Conservation (phyloP, 805 yeast species). For the Wickerhamomyces xylosicus region DNA sequence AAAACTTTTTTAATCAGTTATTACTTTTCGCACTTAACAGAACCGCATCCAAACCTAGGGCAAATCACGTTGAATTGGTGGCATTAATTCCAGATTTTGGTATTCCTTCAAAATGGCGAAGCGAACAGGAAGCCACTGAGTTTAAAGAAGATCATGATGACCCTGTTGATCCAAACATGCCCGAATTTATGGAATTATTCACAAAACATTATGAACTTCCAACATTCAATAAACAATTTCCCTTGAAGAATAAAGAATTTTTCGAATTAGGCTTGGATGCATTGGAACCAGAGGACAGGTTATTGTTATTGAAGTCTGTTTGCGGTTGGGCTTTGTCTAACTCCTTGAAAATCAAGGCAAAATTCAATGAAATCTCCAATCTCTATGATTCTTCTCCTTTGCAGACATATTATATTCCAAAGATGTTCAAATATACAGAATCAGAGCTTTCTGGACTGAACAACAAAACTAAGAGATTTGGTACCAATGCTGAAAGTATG, state of each 20-base stretch:
- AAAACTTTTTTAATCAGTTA: constrained; percentile 8
- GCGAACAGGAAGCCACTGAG: constrained; percentile 1
- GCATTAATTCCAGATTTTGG: constrained; percentile 9
- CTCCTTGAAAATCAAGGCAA: constrained; percentile 11
- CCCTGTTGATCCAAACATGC: constrained; percentile 14
- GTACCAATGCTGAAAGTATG: not conserved
- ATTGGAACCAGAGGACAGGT: constrained; percentile 14
- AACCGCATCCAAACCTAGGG: constrained; percentile 5
- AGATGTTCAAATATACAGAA: constrained; percentile 16
- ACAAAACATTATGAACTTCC: not conserved
- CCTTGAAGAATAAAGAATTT: constrained; percentile 14
- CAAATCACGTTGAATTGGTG: constrained; percentile 9
- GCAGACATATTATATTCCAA: constrained; percentile 16
- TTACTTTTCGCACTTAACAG: constrained; percentile 12
- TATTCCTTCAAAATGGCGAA: constrained; percentile 20
- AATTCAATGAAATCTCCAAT: constrained; percentile 7
- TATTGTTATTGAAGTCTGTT: constrained; percentile 14
- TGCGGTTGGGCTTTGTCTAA: constrained; percentile 13
- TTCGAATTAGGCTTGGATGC: constrained; percentile 10
- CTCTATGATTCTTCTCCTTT: constrained; percentile 15
- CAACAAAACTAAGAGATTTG: constrained; percentile 3
- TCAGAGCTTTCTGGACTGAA: constrained; percentile 8
- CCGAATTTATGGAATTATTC: constrained; percentile 11
- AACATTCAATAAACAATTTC: constrained; percentile 1
- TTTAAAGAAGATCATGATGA: constrained; percentile 4